phyloP scores from a whole-genome alignment of 2,329 filamentous ascomycete genomes.

The Aaosphaeria arxii region DNA sequence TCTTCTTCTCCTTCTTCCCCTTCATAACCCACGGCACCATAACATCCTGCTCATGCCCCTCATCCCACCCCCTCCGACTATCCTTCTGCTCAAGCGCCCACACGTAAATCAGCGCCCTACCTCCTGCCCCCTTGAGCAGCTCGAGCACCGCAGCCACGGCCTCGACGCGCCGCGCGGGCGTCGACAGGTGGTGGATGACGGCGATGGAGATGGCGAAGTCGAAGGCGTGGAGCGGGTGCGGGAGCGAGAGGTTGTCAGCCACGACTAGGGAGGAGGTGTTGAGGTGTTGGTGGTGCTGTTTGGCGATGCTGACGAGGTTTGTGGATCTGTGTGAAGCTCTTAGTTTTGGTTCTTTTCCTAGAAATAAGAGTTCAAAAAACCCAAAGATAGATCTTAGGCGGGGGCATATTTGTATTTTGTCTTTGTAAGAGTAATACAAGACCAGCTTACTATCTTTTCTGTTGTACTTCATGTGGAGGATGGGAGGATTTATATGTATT shows the following conservation, averaged over 20 bases:
- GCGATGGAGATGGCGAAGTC: slow-evolving; percentile 95
- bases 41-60: slow-evolving; percentile 79
- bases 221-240: slow-evolving; percentile 64
- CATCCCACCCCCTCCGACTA: slow-evolving; percentile 86
- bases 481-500: too few species aligned
- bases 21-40: slow-evolving; percentile 92
- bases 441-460: too few species aligned
- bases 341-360: too few species aligned
- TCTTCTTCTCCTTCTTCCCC: slow-evolving; percentile 33
- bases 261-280: slow-evolving; percentile 58
- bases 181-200: slow-evolving; percentile 90
- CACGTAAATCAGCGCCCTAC: slow-evolving; percentile 78
- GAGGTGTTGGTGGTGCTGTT: slow-evolving; percentile 51
- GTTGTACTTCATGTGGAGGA: too few species aligned
- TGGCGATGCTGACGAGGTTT: slow-evolving; percentile 58
- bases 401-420: too few species aligned
- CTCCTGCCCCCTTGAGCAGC: slow-evolving; percentile 53
- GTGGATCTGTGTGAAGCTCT: slow-evolving; percentile 49
- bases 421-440: too few species aligned
- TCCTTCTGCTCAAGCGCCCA: slow-evolving; percentile 92
- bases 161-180: slow-evolving; percentile 65
- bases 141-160: slow-evolving; percentile 70
- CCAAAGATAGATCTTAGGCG: too few species aligned
- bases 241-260: slow-evolving; percentile 79
- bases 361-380: too few species aligned